Percentiles rank a stretch among this genome's conserved stretches.
These are phyloP conservation scores for Discostella stelligera DNA, from an alignment of 352 stramenopile genomes.

Conservation along the genomic window DNA sequence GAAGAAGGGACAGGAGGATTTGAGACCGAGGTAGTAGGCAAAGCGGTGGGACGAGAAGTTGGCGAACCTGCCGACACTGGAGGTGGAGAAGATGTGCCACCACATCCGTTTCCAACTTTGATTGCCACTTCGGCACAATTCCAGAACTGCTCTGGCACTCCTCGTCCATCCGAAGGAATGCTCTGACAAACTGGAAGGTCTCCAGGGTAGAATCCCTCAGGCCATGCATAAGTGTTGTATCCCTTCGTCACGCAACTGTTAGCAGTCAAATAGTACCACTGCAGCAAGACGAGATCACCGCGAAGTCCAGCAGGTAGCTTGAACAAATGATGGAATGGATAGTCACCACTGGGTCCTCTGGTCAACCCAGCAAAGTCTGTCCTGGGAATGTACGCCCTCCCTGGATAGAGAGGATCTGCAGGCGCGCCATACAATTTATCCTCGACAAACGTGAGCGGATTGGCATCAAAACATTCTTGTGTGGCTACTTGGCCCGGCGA, in stretches of 20 bases:
- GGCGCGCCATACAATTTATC: constrained; percentile 47
- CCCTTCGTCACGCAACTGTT: constrained; percentile 19
- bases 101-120: constrained; percentile 40
- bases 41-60: constrained; percentile 9
- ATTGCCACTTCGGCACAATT: constrained; percentile 58
- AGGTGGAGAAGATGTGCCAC: constrained; percentile 8
- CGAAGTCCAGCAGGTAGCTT: constrained; percentile 27
- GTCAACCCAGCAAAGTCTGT: constrained; percentile 17
- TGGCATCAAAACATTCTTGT: constrained; percentile 64
- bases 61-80: neutral
- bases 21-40: constrained; percentile 4
- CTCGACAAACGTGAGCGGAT: constrained; percentile 56
- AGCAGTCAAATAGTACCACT: constrained; percentile 55
- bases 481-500: constrained; percentile 46
- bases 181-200: constrained; percentile 27
- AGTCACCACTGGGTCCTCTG: constrained; percentile 16
- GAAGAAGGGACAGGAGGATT: constrained; percentile 3
- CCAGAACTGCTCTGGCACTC: constrained; percentile 59
- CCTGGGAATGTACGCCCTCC: constrained; percentile 44
- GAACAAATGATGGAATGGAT: constrained; percentile 37
- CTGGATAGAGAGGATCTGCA: constrained; percentile 40
- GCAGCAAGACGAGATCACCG: constrained; percentile 49
- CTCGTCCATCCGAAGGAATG: constrained; percentile 46
- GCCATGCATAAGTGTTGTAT: constrained; percentile 52
- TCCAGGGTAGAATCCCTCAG: constrained; percentile 33